These are phyloP conservation scores for Lactarius trivialis DNA, from an alignment of 768 basidiomycete genomes.

Conservation along the genomic window DNA sequence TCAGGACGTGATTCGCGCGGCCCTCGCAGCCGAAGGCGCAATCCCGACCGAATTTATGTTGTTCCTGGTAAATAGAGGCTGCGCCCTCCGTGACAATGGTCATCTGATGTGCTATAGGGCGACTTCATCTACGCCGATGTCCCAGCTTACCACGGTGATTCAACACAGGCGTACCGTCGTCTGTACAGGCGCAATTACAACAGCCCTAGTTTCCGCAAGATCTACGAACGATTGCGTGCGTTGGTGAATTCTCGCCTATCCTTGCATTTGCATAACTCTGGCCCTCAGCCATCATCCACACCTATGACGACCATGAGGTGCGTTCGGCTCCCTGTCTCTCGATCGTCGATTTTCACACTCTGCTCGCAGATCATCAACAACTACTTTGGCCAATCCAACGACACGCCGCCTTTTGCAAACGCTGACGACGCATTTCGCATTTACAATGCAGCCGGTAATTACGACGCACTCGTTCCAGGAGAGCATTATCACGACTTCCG, in stretches of 20 bases:
- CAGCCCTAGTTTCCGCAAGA: constrained; percentile 54
- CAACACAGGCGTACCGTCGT: constrained; percentile 51
- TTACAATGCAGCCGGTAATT: constrained; percentile 62
- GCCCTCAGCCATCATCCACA: constrained; percentile 53
- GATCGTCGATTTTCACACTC: constrained; percentile 13
- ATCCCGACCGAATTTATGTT: constrained; percentile 52
- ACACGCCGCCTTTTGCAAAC: constrained; percentile 48
- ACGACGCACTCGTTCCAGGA: constrained; percentile 41
- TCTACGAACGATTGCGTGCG: constrained; percentile 67
- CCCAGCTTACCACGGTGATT: constrained; percentile 54
- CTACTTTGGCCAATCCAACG: constrained; percentile 51
- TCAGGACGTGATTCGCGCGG: constrained; percentile 3
- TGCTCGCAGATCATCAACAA: constrained; percentile 53
- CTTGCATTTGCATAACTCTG: constrained; percentile 2
- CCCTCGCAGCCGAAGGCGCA: neutral
- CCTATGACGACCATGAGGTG: constrained; percentile 75
- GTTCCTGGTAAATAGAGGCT: constrained; percentile 36
- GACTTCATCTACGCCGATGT: constrained; percentile 76
- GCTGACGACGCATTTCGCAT: constrained; percentile 53
- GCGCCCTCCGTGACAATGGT: neutral
- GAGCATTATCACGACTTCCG: constrained; percentile 55
- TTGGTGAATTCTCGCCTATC: constrained; percentile 18
- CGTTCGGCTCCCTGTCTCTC: constrained; percentile 19
- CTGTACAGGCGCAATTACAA: constrained; percentile 64
- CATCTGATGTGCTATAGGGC: constrained; percentile 31